Conservation (phyloP, 2,329 filamentous ascomycete species). For the Nemania sp. region DNA sequence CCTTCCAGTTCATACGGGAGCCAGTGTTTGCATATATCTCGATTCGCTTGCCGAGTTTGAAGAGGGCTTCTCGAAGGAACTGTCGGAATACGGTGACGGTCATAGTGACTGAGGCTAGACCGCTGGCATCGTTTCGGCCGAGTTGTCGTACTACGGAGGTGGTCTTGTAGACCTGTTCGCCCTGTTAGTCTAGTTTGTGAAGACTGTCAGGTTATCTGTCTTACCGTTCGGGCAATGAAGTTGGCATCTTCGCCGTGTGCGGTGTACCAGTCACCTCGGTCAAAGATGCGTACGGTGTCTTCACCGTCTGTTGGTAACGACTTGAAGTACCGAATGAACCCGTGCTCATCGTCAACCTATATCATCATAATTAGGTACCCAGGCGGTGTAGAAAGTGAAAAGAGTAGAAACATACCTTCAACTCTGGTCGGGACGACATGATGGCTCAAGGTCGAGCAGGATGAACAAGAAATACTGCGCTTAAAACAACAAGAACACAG, state of each 20-base stretch:
- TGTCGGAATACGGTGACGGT: conserved; percentile 94
- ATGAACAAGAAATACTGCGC: background rate
- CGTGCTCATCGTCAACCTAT: conserved; percentile 93
- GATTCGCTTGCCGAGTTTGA: conserved; percentile 88
- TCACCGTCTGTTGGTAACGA: conserved; percentile 78
- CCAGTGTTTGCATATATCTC: conserved; percentile 86
- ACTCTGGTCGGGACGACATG: conserved; percentile 68
- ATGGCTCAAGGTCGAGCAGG: conserved; percentile 22
- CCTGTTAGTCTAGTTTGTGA: conserved; percentile 2
- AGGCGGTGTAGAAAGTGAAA: background rate
- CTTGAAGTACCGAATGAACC: conserved; percentile 97
- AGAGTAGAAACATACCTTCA: conserved; percentile 55
- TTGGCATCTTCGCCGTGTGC: conserved; percentile 88
- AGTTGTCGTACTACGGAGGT: conserved; percentile 94
- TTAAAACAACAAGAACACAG: conserved; percentile 11
- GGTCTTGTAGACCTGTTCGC: conserved; percentile 86
- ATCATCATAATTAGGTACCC: background rate
- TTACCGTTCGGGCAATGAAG: conserved; percentile 82
- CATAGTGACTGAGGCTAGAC: conserved; percentile 93
- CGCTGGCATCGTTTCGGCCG: conserved; percentile 84
- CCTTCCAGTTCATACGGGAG: conserved; percentile 90
- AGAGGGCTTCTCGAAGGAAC: conserved; percentile 93
- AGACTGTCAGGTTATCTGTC: conserved; percentile 39
- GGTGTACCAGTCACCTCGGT: conserved; percentile 94
- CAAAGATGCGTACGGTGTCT: conserved; percentile 89